Conservation (phyloP, 1,139 yeast genomes). For the Sugiyamaella novakii region DNA sequence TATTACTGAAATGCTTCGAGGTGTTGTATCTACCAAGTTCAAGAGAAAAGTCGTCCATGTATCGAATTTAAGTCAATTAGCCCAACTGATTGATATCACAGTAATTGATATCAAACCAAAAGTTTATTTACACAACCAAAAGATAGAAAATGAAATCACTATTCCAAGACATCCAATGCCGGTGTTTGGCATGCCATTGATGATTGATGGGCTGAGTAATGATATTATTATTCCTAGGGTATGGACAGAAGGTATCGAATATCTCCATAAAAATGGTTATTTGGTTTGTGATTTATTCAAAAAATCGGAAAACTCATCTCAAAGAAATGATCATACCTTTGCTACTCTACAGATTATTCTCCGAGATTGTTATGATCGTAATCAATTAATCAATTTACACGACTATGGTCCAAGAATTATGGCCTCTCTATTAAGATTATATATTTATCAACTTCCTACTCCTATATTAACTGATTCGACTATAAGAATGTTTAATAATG, state of each 20-base stretch:
- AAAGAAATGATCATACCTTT: conserved; percentile 5
- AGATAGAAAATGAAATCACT: conserved; percentile 37
- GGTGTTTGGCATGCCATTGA: conserved; percentile 40
- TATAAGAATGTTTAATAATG: conserved; percentile 34
- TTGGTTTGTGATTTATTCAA: conserved; percentile 31
- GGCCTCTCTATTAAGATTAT: conserved; percentile 43
- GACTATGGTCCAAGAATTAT: conserved; percentile 45
- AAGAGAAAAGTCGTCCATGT: conserved; percentile 52
- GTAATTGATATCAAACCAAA: conserved; percentile 73
- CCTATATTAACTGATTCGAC: conserved; percentile 40
- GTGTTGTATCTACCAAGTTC: conserved; percentile 55
- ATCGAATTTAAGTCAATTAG: conserved; percentile 60
- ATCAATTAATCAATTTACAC: conserved; percentile 42
- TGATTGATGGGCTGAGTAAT: conserved; percentile 18
- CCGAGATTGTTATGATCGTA: conserved; percentile 44
- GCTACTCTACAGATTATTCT: conserved; percentile 36
- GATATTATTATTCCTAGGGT: conserved; percentile 33
- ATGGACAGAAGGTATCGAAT: conserved; percentile 38
- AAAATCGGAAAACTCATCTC: conserved; percentile 29
- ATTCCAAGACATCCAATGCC: conserved; percentile 43
- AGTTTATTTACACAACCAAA: conserved; percentile 61
- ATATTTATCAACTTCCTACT: conserved; percentile 41
- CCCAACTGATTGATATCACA: conserved; percentile 70
- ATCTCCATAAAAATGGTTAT: conserved; percentile 33
- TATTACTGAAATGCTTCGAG: conserved; percentile 69